phyloP scores from a whole-genome alignment of 106 monocot species.

The Phalaenopsis aphrodite region DNA sequence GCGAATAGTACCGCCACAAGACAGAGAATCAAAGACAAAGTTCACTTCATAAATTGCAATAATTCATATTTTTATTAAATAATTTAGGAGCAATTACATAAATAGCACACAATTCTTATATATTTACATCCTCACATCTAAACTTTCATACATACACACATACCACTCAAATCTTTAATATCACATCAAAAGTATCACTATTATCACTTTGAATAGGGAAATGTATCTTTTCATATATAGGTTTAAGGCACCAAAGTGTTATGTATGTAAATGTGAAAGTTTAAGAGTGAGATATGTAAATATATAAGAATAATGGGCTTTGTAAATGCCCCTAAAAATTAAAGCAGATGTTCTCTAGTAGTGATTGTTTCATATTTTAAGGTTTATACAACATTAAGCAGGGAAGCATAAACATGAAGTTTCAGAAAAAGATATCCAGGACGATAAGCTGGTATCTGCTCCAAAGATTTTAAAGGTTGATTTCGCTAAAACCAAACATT shows the following conservation, averaged over 20 bases:
- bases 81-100: background rate
- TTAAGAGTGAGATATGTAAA: too few species aligned
- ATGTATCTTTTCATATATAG: too few species aligned
- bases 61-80: background rate
- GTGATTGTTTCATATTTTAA: background rate
- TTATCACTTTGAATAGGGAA: too few species aligned
- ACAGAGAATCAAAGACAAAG: conserved; percentile 1
- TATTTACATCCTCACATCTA: background rate
- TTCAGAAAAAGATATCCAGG: background rate
- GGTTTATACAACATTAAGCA: background rate
- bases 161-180: too few species aligned
- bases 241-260: too few species aligned
- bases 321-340: background rate
- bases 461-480: background rate
- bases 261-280: too few species aligned
- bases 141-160: too few species aligned
- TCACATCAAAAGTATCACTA: too few species aligned
- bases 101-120: too few species aligned
- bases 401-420: background rate
- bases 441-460: background rate
- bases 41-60: background rate
- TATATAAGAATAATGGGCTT: too few species aligned
- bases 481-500: background rate
- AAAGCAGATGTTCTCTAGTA: background rate
- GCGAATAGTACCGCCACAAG: background rate